Evolutionary conservation across 495 filamentous ascomycete species (phyloP).

Genomic region (Rhizodiscina lignyota): DNA sequence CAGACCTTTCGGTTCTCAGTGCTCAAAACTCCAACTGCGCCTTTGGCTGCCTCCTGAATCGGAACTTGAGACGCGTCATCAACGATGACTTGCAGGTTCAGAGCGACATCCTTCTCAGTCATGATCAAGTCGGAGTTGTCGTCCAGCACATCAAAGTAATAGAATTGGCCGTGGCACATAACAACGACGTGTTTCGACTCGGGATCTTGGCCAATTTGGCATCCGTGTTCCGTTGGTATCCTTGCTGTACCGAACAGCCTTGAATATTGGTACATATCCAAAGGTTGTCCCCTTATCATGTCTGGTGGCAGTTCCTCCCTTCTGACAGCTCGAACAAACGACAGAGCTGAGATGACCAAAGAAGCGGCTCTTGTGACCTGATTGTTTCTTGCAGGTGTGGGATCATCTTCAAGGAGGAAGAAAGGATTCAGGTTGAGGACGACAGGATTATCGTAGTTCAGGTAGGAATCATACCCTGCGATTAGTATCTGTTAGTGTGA

Average conservation of each 20-base stretch:
- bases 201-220: slow-evolving; percentile 87
- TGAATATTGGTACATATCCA: slow-evolving; percentile 98
- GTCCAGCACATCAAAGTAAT: slow-evolving; percentile 97
- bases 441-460: slow-evolving; percentile 95
- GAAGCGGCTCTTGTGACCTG: slow-evolving; percentile 93
- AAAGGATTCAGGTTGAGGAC: slow-evolving; percentile 97
- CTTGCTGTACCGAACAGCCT: slow-evolving; percentile 89
- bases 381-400: slow-evolving; percentile 87
- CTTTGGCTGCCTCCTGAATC: slow-evolving; percentile 86
- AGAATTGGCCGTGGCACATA: slow-evolving; percentile 89
- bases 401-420: slow-evolving; percentile 94
- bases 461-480: slow-evolving; percentile 93
- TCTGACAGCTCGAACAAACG: slow-evolving; percentile 85
- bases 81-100: slow-evolving; percentile 84
- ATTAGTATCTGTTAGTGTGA: not conserved
- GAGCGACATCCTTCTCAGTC: slow-evolving; percentile 83
- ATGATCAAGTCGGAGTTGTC: slow-evolving; percentile 91
- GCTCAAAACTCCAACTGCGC: slow-evolving; percentile 80
- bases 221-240: slow-evolving; percentile 87
- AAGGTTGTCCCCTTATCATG: slow-evolving; percentile 59
- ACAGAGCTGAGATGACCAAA: slow-evolving; percentile 71
- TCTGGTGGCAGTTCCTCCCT: slow-evolving; percentile 89
- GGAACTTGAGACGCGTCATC: slow-evolving; percentile 80
- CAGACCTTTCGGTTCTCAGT: slow-evolving; percentile 94
- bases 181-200: slow-evolving; percentile 84